Evolutionary conservation across 768 basidiomycete species (phyloP), one percentile per base, ranked within the genome.

Genomic region (Hygrophorus russula): DNA sequence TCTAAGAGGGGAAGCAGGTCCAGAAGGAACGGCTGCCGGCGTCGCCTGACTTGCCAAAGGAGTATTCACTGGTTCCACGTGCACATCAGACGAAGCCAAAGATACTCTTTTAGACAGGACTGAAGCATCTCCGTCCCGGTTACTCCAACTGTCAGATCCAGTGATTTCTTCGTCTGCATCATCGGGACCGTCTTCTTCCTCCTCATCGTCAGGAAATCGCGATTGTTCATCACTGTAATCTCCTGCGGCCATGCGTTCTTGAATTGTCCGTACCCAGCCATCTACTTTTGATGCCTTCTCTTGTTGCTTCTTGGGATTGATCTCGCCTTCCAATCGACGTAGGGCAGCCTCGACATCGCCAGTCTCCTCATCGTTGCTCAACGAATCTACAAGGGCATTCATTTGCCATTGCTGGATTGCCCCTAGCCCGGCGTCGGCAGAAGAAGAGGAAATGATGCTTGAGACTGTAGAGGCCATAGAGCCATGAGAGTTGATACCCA

Each of bases 311-410:
- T 77, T 67, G 0, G 73, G 73, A 57, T 89, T 88, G 42, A 92
- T 85, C 56, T 89, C 79, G 0, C 90, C 92, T 59, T 94, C 90
- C 31, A 96, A 70, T 10, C 83, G 68, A 17, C 73, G 68, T 49
- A 96, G 58, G 13, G 92, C 90, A 5, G 78, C 84, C 27, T 90
- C 88, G 13, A 86, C 82, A 52, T 86, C 89, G 1, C 88, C 88
- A 13, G 63, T 70, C 46, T 81, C 87, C 17, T 72, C 83, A 4
- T 88, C 79, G 42, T 85, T 78, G 48, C 76, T 82, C 50, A 84
- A 63, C 31, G 74, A 78, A 53, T 87, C 82, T 9, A 89, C 69
- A 31, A 89, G 62, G 19, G 82, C 80, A 54, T 84, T 83, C 61
- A 86, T 66, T 51, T 89, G 88, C 88, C 88, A 90, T 42, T 78